Evolutionary conservation across 163 green algal species (phyloP).

Genomic region (Volvox carteri): DNA sequence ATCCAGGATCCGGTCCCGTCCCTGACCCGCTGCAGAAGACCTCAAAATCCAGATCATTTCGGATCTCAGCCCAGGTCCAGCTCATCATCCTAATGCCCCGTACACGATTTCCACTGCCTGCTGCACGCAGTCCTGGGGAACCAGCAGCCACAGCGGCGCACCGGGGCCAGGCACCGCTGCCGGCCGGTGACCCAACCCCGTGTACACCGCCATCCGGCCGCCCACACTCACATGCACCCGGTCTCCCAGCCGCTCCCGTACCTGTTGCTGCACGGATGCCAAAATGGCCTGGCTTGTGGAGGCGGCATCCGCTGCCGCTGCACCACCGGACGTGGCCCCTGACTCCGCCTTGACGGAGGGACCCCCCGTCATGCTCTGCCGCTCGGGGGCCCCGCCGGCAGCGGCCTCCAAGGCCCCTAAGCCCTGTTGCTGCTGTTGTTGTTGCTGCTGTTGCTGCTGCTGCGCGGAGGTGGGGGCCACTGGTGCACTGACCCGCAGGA

Average conservation of each 20-base stretch:
- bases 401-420: neutral
- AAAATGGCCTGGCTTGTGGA: neutral
- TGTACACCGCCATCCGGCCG: conserved; percentile 21
- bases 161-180: conserved; percentile 1
- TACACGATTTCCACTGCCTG: conserved; percentile 43
- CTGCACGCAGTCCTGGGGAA: conserved; percentile 41
- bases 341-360: conserved; percentile 2
- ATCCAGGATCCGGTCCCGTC: no score
- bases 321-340: neutral
- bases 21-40: no score
- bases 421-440: neutral
- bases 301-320: neutral
- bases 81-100: neutral
- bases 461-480: neutral
- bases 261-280: conserved; percentile 16
- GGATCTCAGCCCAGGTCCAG: no score
- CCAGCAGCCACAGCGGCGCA: conserved; percentile 46
- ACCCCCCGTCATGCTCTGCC: conserved; percentile 3
- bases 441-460: neutral
- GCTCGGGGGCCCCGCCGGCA: neutral
- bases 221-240: conserved; percentile 38
- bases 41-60: no score
- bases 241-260: neutral
- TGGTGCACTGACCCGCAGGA: neutral
- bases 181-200: conserved; percentile 9